A percentile compares a stretch with the other conserved stretches of the same genome.
Evolutionary conservation across 768 basidiomycete genomes (phyloP).

Genomic region (Lactifluus subvellereus): DNA sequence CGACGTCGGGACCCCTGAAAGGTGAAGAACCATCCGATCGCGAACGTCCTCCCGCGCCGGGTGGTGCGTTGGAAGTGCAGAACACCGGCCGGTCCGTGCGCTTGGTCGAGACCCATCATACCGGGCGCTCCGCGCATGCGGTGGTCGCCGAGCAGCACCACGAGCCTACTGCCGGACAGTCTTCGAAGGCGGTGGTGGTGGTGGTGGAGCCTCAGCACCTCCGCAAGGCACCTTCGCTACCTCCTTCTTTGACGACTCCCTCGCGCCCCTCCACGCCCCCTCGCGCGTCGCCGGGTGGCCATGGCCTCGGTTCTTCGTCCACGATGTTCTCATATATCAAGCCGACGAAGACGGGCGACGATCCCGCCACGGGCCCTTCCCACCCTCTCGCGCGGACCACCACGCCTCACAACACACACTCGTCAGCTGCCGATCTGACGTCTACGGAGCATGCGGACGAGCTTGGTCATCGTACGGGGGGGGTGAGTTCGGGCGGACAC

Average conservation of each 20-base stretch:
- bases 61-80: not conserved
- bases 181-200: not conserved
- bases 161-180: not conserved
- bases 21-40: not conserved
- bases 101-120: constrained; percentile 7
- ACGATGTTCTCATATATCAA: constrained; percentile 66
- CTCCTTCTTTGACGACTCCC: constrained; percentile 9
- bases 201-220: constrained; percentile 3
- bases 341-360: constrained; percentile 43
- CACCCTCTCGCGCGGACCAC: constrained; percentile 25
- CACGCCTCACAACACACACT: constrained; percentile 20
- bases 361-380: constrained; percentile 28
- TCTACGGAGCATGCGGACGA: constrained; percentile 34
- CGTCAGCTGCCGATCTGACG: constrained; percentile 6
- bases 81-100: not conserved
- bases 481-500: constrained; percentile 28
- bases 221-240: constrained; percentile 12
- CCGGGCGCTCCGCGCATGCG: not conserved
- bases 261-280: constrained; percentile 8
- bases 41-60: constrained; percentile 1
- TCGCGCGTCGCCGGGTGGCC: constrained; percentile 15
- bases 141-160: not conserved
- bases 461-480: constrained; percentile 37
- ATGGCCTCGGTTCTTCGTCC: constrained; percentile 57
- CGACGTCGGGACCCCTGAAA: constrained; percentile 7